Percentiles rank a stretch among this genome's conserved stretches.
Evolutionary conservation across 768 basidiomycete genomes (phyloP).

Genomic region (Fistulinella prunicolor): DNA sequence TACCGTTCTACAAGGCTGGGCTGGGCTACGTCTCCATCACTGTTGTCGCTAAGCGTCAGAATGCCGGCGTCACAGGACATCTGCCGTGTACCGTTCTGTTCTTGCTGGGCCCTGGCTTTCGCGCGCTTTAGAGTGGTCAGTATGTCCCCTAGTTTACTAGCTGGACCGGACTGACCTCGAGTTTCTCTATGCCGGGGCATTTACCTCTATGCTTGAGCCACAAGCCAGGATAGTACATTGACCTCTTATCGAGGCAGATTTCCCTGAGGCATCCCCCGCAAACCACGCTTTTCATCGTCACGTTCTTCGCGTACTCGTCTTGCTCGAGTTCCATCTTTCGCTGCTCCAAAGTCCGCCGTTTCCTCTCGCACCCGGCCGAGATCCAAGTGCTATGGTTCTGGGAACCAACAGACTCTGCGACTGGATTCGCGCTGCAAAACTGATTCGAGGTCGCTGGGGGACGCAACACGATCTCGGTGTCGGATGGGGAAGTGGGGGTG

Average conservation of each 20-base stretch:
- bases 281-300: slow-evolving; percentile 27
- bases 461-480: slow-evolving; percentile 10
- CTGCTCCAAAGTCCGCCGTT: slow-evolving; percentile 27
- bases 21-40: slow-evolving; percentile 1
- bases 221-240: slow-evolving; percentile 34
- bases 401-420: background rate
- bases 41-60: background rate
- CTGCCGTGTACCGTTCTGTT: background rate
- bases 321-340: slow-evolving; percentile 28
- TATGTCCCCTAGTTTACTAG: background rate
- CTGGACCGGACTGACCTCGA: slow-evolving; percentile 23
- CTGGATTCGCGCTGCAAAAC: background rate
- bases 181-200: slow-evolving; percentile 23
- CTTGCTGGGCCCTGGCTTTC: slow-evolving; percentile 2
- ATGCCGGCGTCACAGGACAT: background rate
- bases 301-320: slow-evolving; percentile 24
- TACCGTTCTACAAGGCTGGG: background rate
- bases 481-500: slow-evolving; percentile 12
- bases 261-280: slow-evolving; percentile 29
- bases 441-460: slow-evolving; percentile 3
- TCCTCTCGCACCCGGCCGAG: slow-evolving; percentile 23
- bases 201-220: slow-evolving; percentile 34
- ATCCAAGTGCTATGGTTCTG: slow-evolving; percentile 7
- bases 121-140: slow-evolving; percentile 21
- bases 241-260: slow-evolving; percentile 36